These are phyloP conservation scores for Tolypocladium ophioglossoides DNA, from an alignment of 2,329 filamentous ascomycete species.

Conservation along the genomic window DNA sequence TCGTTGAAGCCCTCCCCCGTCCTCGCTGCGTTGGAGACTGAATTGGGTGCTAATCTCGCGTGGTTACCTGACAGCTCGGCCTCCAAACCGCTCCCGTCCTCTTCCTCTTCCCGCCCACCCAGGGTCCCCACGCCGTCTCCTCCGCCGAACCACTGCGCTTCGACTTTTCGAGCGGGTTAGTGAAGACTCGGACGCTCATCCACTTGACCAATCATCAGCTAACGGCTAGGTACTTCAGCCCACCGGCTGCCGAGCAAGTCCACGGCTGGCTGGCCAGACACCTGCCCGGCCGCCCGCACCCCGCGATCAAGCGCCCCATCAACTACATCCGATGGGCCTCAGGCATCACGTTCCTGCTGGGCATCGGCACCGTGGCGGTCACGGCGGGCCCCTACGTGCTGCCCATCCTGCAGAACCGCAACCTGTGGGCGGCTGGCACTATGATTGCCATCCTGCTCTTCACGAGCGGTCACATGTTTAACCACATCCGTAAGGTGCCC, in stretches of 20 bases:
- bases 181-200: conserved; percentile 1
- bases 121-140: conserved; percentile 65
- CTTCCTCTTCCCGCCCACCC: conserved; percentile 75
- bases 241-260: conserved; percentile 65
- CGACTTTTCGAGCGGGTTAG: conserved; percentile 75
- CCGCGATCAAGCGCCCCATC: conserved; percentile 69
- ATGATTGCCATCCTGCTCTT: conserved; percentile 85
- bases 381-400: conserved; percentile 70
- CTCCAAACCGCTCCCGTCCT: conserved; percentile 92
- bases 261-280: conserved; percentile 72
- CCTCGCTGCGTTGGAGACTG: background rate
- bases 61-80: conserved; percentile 51
- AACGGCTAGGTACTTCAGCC: conserved; percentile 32
- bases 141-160: conserved; percentile 63
- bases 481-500: conserved; percentile 91
- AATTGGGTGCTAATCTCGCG: background rate
- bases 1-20: conserved; percentile 15
- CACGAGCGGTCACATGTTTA: conserved; percentile 98
- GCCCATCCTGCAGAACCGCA: conserved; percentile 78
- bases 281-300: conserved; percentile 68
- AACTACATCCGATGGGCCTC: conserved; percentile 73
- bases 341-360: conserved; percentile 58
- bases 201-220: background rate
- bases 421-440: conserved; percentile 85
- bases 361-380: conserved; percentile 54